Conservation (phyloP, 2,329 filamentous ascomycete genomes). For the Leptoxyphium fumago region DNA sequence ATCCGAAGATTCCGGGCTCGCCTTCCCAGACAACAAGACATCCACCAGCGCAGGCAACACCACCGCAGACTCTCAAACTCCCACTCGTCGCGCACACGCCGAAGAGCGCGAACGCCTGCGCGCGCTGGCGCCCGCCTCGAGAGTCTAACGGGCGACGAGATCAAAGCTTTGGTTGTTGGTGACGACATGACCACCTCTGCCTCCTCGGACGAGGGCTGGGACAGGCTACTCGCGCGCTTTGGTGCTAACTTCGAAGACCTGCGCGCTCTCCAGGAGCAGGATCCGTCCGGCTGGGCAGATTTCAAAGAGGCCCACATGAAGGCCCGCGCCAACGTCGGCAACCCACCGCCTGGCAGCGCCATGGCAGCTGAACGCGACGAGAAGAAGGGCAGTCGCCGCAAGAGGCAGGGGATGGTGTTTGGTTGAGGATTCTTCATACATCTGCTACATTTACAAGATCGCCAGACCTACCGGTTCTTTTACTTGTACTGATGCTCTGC, state of each 20-base stretch:
- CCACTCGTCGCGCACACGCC: conserved; percentile 9
- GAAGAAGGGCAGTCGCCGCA: not conserved
- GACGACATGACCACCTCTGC: conserved; percentile 30
- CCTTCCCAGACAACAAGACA: conserved; percentile 13
- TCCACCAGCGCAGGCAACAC: not conserved
- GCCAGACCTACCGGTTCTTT: too few species aligned
- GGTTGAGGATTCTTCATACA: not conserved
- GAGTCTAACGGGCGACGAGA: conserved; percentile 43
- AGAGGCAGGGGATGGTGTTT: not conserved
- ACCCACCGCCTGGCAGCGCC: not conserved
- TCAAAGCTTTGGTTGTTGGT: conserved; percentile 46
- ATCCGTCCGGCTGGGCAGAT: conserved; percentile 21
- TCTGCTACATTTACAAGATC: too few species aligned
- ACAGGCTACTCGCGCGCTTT: conserved; percentile 47
- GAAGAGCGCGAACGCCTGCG: conserved; percentile 22
- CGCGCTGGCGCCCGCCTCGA: conserved; percentile 30
- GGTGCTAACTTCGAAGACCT: conserved; percentile 53
- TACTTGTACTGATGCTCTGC: too few species aligned
- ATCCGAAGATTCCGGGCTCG: conserved; percentile 10
- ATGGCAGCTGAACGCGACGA: not conserved
- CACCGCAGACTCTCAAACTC: not conserved
- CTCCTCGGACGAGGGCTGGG: conserved; percentile 30
- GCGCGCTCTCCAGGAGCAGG: conserved; percentile 39
- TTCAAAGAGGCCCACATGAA: conserved; percentile 22
- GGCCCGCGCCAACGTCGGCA: conserved; percentile 15